Base-by-base conservation (phyloP, 2,329 filamentous ascomycete genomes). In the Stemphylium lycopersici region DNA sequence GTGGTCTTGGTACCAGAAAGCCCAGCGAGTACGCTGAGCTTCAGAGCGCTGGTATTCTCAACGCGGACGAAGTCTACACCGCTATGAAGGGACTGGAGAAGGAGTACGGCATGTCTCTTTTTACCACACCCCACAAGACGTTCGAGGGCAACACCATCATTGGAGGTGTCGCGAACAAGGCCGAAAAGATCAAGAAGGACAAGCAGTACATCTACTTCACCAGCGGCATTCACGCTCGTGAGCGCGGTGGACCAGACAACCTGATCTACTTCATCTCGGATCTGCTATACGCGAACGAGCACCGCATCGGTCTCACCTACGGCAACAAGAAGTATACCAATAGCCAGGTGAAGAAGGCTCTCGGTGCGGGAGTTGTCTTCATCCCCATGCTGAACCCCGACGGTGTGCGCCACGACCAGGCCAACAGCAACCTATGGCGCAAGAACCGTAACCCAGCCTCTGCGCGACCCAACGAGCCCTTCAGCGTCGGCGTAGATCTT, bases 201-300 rank as follows among this genome's bases (percentile, higher is more conserved):
- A 74, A 75, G 13, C 80, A 81, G 56, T 77, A 79, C 34, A 78
- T 84, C 24, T 83, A 82, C 66, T 74, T 87, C 55, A 81, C 81
- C 51, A 79, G 78, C 16, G 82, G 77, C 12, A 80, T 85, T 26
- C 84, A 86, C 58, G 81, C 84, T 3, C 80, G 84, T 16, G 84
- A 87, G 70, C 79, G 84, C 15, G 84, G 83, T n/a, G 81, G 79
- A 0, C 78, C 83, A 0, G 84, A 87, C 64, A 78, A 81, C 54
- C 73, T 86, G 8, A 72, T 86, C 38, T 84, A 84, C 73, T 86
- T 84, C 69, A 73, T 85, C 34, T 74, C 81, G 0, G 84, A 87
- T 64, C 75, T 87, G 6, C 76, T 87, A 2, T 78, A 79, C 46
- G 84, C 84, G 11, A 77, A 81, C 56, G 76, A 80, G 65, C 72